Percentiles rank a stretch among this genome's conserved stretches.
These are phyloP conservation scores for Colletotrichum orbiculare DNA, from an alignment of 2,329 filamentous ascomycete species.

Conservation along the genomic window DNA sequence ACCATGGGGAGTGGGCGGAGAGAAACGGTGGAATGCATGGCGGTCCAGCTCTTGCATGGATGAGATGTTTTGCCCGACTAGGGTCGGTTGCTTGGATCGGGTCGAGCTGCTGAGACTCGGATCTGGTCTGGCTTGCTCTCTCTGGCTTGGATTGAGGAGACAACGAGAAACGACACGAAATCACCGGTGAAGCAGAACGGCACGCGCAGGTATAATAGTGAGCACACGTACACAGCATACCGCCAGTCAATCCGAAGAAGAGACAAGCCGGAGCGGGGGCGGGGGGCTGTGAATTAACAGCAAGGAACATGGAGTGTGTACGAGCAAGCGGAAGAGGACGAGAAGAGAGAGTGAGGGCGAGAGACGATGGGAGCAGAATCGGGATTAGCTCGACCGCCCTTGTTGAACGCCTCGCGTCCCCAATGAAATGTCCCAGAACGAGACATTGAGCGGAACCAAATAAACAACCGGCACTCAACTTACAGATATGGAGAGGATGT, in stretches of 20 bases:
- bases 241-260: constrained; percentile 1
- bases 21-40: neutral
- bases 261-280: constrained; percentile 26
- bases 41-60: constrained; percentile 1
- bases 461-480: constrained; percentile 13
- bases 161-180: no score
- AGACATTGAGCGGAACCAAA: constrained; percentile 21
- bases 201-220: neutral
- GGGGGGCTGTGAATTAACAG: no score
- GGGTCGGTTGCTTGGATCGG: no score
- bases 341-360: constrained; percentile 13
- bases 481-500: constrained; percentile 5
- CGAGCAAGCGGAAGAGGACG: no score
- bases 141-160: no score
- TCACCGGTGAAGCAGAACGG: neutral
- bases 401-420: constrained; percentile 36
- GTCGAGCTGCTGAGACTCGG: no score
- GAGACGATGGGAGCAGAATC: neutral
- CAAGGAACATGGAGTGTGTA: no score
- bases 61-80: no score
- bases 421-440: constrained; percentile 22
- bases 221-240: constrained; percentile 10
- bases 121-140: no score
- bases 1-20: no score
- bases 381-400: constrained; percentile 21